phyloP scores from a whole-genome alignment of 345 rosid species.

The Eutrema heterophyllum region DNA sequence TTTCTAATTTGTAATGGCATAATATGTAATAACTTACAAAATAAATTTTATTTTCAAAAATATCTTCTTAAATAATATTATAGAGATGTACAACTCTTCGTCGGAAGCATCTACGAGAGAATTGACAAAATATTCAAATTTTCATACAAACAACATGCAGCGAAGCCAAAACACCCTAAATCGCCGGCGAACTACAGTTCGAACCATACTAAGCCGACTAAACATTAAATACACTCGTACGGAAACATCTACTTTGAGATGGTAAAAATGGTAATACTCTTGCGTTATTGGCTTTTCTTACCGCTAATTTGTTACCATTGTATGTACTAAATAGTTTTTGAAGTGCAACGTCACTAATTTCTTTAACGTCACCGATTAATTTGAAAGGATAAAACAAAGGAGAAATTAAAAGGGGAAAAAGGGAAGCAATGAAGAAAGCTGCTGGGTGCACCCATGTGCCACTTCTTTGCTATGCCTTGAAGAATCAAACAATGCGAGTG shows the following conservation, averaged over 20 bases:
- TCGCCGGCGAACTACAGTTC: too few relatives aligned
- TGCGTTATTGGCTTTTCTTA: too few relatives aligned
- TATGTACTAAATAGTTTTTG: too few relatives aligned
- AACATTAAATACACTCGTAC: too few relatives aligned
- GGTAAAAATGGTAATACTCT: too few relatives aligned
- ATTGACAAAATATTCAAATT: neutral
- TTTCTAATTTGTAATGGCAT: too few relatives aligned
- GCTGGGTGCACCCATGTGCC: slow-evolving; percentile 21
- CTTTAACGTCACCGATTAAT: neutral
- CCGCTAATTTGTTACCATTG: too few relatives aligned
- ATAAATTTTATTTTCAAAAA: too few relatives aligned
- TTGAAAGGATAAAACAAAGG: neutral
- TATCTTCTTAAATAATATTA: too few relatives aligned
- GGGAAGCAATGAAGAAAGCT: slow-evolving; percentile 10
- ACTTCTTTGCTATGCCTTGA: slow-evolving; percentile 30
- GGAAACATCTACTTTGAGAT: too few relatives aligned
- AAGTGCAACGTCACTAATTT: neutral
- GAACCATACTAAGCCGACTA: too few relatives aligned
- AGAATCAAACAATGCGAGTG: slow-evolving; percentile 25
- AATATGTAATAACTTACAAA: too few relatives aligned
- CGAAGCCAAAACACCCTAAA: neutral
- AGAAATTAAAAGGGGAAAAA: neutral
- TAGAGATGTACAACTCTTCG: neutral
- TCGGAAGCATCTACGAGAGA: neutral
- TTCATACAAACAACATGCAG: neutral